Conservation (phyloP, 2,329 filamentous ascomycete genomes). For the Botrytis fragariae region DNA sequence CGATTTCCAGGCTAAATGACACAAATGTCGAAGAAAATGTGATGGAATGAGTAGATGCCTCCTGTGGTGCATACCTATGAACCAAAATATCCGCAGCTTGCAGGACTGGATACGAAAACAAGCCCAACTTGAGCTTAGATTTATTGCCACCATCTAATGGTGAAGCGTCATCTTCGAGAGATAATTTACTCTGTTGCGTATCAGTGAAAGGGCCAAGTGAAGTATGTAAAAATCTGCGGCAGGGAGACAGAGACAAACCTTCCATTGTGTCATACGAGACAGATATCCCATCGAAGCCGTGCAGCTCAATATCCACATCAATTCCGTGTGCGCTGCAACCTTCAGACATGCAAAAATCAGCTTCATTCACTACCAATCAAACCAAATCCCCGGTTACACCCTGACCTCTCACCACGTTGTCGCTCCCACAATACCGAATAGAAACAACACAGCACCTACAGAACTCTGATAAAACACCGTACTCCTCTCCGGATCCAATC, state of each 20-base stretch:
- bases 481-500: conserved; percentile 72
- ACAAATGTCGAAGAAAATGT: conserved; percentile 8
- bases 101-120: conserved; percentile 94
- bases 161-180: conserved; percentile 57
- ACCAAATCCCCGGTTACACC: neutral
- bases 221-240: neutral
- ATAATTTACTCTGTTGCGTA: conserved; percentile 64
- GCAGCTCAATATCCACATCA: conserved; percentile 97
- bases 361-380: neutral
- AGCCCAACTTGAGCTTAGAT: conserved; percentile 72
- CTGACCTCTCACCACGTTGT: neutral
- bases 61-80: conserved; percentile 56
- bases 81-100: conserved; percentile 93
- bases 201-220: conserved; percentile 3
- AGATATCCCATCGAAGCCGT: conserved; percentile 89
- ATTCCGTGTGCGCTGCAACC: conserved; percentile 77
- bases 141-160: conserved; percentile 58
- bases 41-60: neutral
- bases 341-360: conserved; percentile 38
- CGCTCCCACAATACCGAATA: neutral
- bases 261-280: conserved; percentile 99
- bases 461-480: conserved; percentile 80
- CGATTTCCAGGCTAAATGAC: neutral
- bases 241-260: conserved; percentile 52
- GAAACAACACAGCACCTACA: conserved; percentile 46